Percentiles rank a stretch among this genome's conserved stretches.
These are phyloP conservation scores for Phyllosticta citrichinensis DNA, from an alignment of 2,329 filamentous ascomycete species.

Conservation along the genomic window DNA sequence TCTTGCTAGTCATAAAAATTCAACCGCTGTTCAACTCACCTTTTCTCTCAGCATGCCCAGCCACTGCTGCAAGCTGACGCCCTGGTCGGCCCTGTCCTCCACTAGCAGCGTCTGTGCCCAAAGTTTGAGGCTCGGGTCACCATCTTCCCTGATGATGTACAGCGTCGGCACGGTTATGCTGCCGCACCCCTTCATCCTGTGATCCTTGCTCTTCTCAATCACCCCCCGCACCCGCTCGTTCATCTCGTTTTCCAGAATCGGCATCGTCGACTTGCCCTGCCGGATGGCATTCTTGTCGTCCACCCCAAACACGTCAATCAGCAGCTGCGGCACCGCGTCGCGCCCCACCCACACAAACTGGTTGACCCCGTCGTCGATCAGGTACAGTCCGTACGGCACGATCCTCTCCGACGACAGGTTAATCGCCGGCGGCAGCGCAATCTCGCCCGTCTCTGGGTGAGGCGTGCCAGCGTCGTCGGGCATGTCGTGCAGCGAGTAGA, in stretches of 20 bases:
- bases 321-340: slow-evolving; percentile 80
- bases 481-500: slow-evolving; percentile 88
- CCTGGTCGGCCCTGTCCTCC: slow-evolving; percentile 89
- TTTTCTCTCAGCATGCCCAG: slow-evolving; percentile 88
- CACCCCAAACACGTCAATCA: slow-evolving; percentile 83
- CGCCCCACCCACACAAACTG: slow-evolving; percentile 96
- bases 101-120: slow-evolving; percentile 96
- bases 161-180: slow-evolving; percentile 88
- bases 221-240: slow-evolving; percentile 88
- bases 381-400: slow-evolving; percentile 81
- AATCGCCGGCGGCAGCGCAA: slow-evolving; percentile 70
- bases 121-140: slow-evolving; percentile 85
- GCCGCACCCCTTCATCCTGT: slow-evolving; percentile 76
- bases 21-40: slow-evolving; percentile 44
- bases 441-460: slow-evolving; percentile 77
- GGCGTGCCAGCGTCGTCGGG: slow-evolving; percentile 83
- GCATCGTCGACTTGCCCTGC: slow-evolving; percentile 80
- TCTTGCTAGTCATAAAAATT: no score
- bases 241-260: slow-evolving; percentile 89
- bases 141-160: slow-evolving; percentile 90
- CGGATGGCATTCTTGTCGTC: slow-evolving; percentile 74
- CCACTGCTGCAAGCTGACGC: slow-evolving; percentile 87
- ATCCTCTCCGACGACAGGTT: slow-evolving; percentile 85
- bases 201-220: slow-evolving; percentile 83
- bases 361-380: slow-evolving; percentile 94